Conservation (phyloP, 176 grass and related monocot genomes). For the Thinopyrum elongatum region DNA sequence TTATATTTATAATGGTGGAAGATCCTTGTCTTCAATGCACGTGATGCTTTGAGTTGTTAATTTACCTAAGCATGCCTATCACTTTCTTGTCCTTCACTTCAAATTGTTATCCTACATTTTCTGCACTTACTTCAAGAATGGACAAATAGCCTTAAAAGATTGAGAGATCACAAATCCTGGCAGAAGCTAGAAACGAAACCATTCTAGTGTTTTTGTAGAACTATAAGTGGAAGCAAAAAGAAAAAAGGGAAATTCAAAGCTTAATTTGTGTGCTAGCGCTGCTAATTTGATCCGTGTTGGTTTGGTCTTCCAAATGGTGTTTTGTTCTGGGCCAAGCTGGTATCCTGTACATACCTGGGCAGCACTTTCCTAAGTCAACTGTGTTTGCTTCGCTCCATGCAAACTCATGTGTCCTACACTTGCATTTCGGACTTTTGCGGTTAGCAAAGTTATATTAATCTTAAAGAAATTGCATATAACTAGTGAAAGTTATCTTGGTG, state of each 20-base stretch:
- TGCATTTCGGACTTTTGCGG: background rate
- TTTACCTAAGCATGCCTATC: background rate
- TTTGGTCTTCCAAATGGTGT: background rate
- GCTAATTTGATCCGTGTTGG: background rate
- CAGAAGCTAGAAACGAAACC: background rate
- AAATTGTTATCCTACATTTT: background rate
- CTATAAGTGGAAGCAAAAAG: background rate
- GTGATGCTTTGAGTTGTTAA: background rate
- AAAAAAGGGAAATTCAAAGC: background rate
- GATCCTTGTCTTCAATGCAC: background rate
- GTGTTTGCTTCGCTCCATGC: background rate
- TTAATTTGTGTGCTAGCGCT: background rate
- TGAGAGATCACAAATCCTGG: background rate
- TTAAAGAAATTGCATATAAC: background rate
- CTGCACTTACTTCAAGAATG: background rate
- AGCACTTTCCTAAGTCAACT: background rate
- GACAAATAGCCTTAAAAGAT: background rate
- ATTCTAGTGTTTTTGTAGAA: background rate
- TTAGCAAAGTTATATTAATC: background rate
- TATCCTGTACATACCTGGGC: background rate
- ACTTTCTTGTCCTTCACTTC: background rate
- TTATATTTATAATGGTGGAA: background rate
- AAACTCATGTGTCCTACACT: background rate
- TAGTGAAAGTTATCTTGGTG: background rate
- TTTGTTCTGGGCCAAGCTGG: background rate